Evolutionary conservation across 768 basidiomycete species (phyloP), one percentile per base, ranked within the genome.

Genomic region (Leccinum uliginosum): DNA sequence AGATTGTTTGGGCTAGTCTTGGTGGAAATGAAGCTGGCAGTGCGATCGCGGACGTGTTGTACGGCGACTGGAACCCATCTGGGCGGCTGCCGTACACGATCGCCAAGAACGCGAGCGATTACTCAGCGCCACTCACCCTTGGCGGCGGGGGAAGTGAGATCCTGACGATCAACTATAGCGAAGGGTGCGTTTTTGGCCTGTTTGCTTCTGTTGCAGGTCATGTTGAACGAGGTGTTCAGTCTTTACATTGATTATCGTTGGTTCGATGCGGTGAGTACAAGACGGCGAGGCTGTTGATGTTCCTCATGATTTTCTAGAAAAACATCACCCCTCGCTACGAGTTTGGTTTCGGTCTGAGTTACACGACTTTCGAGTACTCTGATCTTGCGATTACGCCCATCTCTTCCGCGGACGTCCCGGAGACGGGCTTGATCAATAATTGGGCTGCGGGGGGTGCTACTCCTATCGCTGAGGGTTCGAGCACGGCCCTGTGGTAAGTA

Each of bases 301-400:
- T 32, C 9, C 51, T 60, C 3, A 60, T 21, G 32, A 29, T 53
- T 29, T 46, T 26, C 24, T 32, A 87, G 81, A 74, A 82, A 70
- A 81, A 85, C 59, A 90, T 92, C 60, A 78, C 78, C 0, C 91
- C 91, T 4, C 87, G 89, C 35, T 93, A 84, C 65, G 90, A 91
- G 66, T 98, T 98, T 68, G 94, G 94, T 5, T 95, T 85, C 67
- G 94, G 94, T 0, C 69, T 95, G 65, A 89, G 85, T 55, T 98
- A 97, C 75, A 88, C 94, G 38, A 80, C 73, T 2, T 98, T 95
- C 70, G 71, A 80, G 30, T 95, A 92, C 69, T 82, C 78, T 44
- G 73, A 79, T 30, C 73, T 94, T 11, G 61, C 75, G 3, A 71
- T 90, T 32, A 67, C 66, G 15, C 73, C 75, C 54, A 68, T 87